Base-by-base conservation (phyloP, 345 rosid genomes). In the Adansonia digitata region DNA sequence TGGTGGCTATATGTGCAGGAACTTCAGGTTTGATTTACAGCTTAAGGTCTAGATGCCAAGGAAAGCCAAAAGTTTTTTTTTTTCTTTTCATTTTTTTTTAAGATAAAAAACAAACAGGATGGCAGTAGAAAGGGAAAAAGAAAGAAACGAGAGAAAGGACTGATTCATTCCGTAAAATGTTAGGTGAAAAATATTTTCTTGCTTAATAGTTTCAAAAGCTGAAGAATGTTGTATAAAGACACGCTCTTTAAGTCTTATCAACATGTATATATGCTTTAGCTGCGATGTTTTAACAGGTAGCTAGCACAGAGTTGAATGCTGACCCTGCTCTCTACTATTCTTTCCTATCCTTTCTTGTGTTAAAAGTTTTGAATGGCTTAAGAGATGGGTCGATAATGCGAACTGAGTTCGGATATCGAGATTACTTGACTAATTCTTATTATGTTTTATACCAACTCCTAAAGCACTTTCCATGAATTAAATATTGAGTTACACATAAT, bases 211-310 rank as follows among this genome's bases (percentile, higher is more conserved):
- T 9, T 37, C 27, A 12, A 15, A 24, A 55, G 60, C 46, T 15
- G 29, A n/a, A 43, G 26, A 20, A 24, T 46, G 17, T 68, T 74
- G 81, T 78, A 74, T 53, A 78, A 69, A 73, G 52, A 40, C 65
- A 15, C 2, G 18, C 52, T n/a, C 15, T 8, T 48, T 5, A 31
- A 48, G 20, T 17, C 7, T 15, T 48, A 17, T 6, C 53, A 48
- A 15, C 20, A 48, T 48, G 20, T 48, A 48, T 48, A 17, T n/a
- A n/a, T n/a, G n/a, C n/a, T n/a, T n/a, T n/a, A n/a, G n/a, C n/a
- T n/a, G n/a, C n/a, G n/a, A n/a, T n/a, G n/a, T n/a, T n/a, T n/a
- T n/a, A n/a, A n/a, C n/a, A n/a, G n/a, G n/a, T 8, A 48, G 4
- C 14, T 13, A 45, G 17, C 17, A 43, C 48, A 45, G 49, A 13